These are phyloP conservation scores for Amanita brunnescens DNA, from an alignment of 768 basidiomycete genomes.

Conservation along the genomic window DNA sequence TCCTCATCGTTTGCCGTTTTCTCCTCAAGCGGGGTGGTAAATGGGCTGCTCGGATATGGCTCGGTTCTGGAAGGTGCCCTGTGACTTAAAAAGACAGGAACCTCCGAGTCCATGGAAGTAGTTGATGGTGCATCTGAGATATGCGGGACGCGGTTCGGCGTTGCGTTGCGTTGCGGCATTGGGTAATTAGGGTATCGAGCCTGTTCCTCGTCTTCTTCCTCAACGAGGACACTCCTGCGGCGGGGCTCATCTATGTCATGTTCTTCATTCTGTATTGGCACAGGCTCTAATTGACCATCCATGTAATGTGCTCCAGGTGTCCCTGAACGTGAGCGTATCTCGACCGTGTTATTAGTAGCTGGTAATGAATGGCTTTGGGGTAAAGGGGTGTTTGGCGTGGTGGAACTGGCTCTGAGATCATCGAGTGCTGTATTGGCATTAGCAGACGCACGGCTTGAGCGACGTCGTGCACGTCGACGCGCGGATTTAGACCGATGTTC, in stretches of 20 bases:
- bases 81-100: slow-evolving; percentile 41
- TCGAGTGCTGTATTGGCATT: slow-evolving; percentile 40
- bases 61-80: slow-evolving; percentile 50
- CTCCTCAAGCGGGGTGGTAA: slow-evolving; percentile 64
- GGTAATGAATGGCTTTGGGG: slow-evolving; percentile 44
- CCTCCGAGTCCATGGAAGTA: slow-evolving; percentile 36
- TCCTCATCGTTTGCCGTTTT: slow-evolving; percentile 50
- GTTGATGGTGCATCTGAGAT: slow-evolving; percentile 46
- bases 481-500: slow-evolving; percentile 38
- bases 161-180: slow-evolving; percentile 29
- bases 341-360: slow-evolving; percentile 27
- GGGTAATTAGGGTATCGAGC: slow-evolving; percentile 32
- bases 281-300: background rate
- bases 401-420: slow-evolving; percentile 39
- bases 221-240: slow-evolving; percentile 52
- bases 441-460: slow-evolving; percentile 40
- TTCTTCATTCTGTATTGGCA: background rate
- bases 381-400: slow-evolving; percentile 53
- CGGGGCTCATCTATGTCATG: slow-evolving; percentile 17
- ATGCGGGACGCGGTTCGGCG: slow-evolving; percentile 33
- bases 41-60: slow-evolving; percentile 59
- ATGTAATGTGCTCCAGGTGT: slow-evolving; percentile 21
- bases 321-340: slow-evolving; percentile 32
- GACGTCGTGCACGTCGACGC: slow-evolving; percentile 46
- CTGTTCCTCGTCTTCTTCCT: slow-evolving; percentile 27